Evolutionary conservation across 2,329 filamentous ascomycete species (phyloP).

Genomic region (Simplicillium aogashimaense): DNA sequence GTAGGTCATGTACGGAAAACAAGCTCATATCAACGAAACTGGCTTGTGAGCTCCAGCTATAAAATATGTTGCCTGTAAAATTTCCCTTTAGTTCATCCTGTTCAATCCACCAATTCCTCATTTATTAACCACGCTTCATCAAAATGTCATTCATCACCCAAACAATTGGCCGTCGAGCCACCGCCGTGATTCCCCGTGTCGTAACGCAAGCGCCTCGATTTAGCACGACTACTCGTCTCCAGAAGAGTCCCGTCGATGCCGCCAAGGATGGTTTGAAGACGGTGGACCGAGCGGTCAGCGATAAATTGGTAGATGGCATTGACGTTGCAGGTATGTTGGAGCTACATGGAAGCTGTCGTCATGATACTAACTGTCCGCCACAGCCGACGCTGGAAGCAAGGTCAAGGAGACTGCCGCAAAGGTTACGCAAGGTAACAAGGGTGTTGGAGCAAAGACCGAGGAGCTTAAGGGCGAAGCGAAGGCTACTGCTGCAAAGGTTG

Average conservation of each 20-base stretch:
- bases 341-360: too few relatives aligned
- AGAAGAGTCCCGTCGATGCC: slow-evolving; percentile 40
- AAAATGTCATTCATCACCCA: slow-evolving; percentile 46
- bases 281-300: slow-evolving; percentile 49
- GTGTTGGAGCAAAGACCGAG: slow-evolving; percentile 21
- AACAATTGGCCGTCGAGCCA: slow-evolving; percentile 31
- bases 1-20: too few relatives aligned
- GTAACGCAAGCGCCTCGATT: slow-evolving; percentile 37
- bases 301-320: slow-evolving; percentile 53
- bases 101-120: not conserved
- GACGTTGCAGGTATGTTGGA: slow-evolving; percentile 42
- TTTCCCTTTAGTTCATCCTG: slow-evolving; percentile 3
- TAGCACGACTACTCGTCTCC: slow-evolving; percentile 31
- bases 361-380: too few relatives aligned
- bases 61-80: too few relatives aligned
- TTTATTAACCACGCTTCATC: slow-evolving; percentile 1
- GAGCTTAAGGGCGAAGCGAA: slow-evolving; percentile 32
- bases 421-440: slow-evolving; percentile 16
- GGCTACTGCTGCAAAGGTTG: slow-evolving; percentile 27
- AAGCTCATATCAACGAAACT: too few relatives aligned
- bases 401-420: slow-evolving; percentile 34
- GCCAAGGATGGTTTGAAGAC: slow-evolving; percentile 51
- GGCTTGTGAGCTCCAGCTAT: too few relatives aligned
- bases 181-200: slow-evolving; percentile 25
- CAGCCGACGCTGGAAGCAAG: slow-evolving; percentile 33